phyloP scores from a whole-genome alignment of 768 basidiomycete species.

The Collybia sp. region DNA sequence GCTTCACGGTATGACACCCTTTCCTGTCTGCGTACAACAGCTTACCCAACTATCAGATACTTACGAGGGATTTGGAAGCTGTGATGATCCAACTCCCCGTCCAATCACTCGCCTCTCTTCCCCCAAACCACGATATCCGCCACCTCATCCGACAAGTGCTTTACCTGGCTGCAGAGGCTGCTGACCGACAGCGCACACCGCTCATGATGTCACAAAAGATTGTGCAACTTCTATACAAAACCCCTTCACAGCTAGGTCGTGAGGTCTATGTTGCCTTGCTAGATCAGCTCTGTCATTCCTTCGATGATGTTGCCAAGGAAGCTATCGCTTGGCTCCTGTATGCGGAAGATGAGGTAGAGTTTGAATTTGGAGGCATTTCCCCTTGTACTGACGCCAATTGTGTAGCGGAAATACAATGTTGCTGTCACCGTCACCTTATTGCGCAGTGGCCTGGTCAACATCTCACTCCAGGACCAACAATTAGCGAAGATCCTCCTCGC shows the following conservation, averaged over 20 bases:
- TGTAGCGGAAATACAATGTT: conserved; percentile 92
- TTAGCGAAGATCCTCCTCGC: conserved; percentile 80
- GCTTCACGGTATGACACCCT: conserved; percentile 59
- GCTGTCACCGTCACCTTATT: conserved; percentile 89
- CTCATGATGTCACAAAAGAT: conserved; percentile 94
- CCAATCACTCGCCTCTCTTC: conserved; percentile 64
- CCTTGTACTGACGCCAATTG: conserved; percentile 5
- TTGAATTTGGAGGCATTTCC: conserved; percentile 5
- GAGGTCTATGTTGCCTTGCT: conserved; percentile 91
- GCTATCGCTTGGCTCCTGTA: conserved; percentile 95
- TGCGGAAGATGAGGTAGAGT: conserved; percentile 88
- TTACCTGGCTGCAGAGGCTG: conserved; percentile 72
- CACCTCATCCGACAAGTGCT: conserved; percentile 81
- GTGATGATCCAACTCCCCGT: conserved; percentile 72
- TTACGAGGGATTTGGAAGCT: conserved; percentile 72
- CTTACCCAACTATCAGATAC: conserved; percentile 19
- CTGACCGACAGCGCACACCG: conserved; percentile 81
- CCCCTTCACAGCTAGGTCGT: conserved; percentile 75
- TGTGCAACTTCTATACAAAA: conserved; percentile 92
- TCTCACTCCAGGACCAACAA: conserved; percentile 81
- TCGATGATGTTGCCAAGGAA: conserved; percentile 93
- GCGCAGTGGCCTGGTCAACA: conserved; percentile 75
- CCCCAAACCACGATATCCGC: conserved; percentile 83
- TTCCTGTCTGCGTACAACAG: not conserved
- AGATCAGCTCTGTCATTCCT: conserved; percentile 83